Base-by-base conservation (phyloP, 371 early-diverging fungal species). In the Actinomortierella wolfii region DNA sequence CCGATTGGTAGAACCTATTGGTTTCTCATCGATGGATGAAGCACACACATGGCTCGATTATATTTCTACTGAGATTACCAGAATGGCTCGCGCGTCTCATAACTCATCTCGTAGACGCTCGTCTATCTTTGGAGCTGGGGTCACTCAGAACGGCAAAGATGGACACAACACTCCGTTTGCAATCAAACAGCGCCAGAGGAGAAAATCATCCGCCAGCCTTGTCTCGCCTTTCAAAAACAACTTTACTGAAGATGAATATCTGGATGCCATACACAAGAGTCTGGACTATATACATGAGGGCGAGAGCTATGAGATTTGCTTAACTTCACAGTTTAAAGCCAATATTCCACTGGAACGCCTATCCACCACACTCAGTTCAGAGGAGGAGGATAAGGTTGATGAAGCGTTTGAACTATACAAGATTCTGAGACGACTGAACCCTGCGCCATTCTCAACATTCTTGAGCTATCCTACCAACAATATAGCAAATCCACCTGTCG, bases 301-400 rank as follows among this genome's bases (percentile, higher is more conserved):
- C 29, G 97, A 98, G 68, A 88, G 95, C 3, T 98, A 98, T 70
- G 97, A 98, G 68, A 71, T 97, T 2, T 96, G 97, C 69, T 65
- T 98, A 53, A 98, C 98, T 0, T 95, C 93, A 0, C 92, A 92
- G 34, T 87, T 94, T 71, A 77, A 83, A 20, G 49, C 76, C 3
- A 44, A 48, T 1, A 25, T 89, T 0, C 78, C 80, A 17, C 64
- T 66, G 14, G 49, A 59, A 43, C 42, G 57, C 43, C 2, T 26
- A 53, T 23, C 55, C 53, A 0, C 18, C 29, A n/a, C 39, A 11
- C 9, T 11, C 13, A 20, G 21, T n/a, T 34, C 51, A 39, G 3
- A 23, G 1, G 21, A 1, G 21, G 15, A 50, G 47, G 28, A 48
- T 14, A 25, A 55, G 17, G 57, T 46, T 3, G 59, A 67, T 41